phyloP scores from a whole-genome alignment of 228 moss, liverwort and hornwort species.

The Sphagnum fallax region DNA sequence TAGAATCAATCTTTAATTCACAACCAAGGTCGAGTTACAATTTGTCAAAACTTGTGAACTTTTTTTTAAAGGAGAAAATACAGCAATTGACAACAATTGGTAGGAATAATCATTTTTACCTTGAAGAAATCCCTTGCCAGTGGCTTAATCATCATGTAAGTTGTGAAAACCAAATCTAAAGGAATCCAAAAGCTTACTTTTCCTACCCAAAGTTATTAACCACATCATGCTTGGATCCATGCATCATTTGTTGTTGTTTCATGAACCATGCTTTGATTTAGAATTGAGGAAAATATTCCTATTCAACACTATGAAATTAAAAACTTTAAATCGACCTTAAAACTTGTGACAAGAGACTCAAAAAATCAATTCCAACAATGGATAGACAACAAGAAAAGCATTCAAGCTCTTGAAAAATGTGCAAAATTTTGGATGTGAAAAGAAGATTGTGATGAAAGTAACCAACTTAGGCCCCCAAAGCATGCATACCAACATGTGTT shows the following conservation, averaged over 20 bases:
- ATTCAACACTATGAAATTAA: no score
- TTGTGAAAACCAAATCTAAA: conserved; percentile 57
- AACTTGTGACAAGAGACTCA: no score
- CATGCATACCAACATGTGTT: no score
- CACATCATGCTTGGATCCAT: conserved; percentile 20
- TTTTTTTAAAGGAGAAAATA: no score
- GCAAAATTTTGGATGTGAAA: conserved; percentile 64
- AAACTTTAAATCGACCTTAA: no score
- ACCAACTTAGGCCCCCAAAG: not conserved
- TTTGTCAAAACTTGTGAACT: no score
- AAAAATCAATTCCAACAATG: conserved; percentile 75
- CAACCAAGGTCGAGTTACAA: no score
- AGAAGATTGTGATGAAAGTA: conserved; percentile 94
- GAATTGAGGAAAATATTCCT: conserved; percentile 20
- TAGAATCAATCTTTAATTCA: no score
- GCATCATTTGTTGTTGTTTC: conserved; percentile 59
- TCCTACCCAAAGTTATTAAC: conserved; percentile 41
- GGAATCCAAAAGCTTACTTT: conserved; percentile 48
- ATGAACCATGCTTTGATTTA: conserved; percentile 50
- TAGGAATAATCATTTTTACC: conserved; percentile 14
- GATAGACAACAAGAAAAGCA: conserved; percentile 43
- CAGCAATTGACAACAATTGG: no score
- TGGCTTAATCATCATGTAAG: conserved; percentile 48
- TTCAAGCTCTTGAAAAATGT: conserved; percentile 55
- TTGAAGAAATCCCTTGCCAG: conserved; percentile 68